A percentile compares a stretch with the other conserved stretches of the same genome.
Conservation (phyloP, 129 eudicot genomes). For the Escallonia rubra region DNA sequence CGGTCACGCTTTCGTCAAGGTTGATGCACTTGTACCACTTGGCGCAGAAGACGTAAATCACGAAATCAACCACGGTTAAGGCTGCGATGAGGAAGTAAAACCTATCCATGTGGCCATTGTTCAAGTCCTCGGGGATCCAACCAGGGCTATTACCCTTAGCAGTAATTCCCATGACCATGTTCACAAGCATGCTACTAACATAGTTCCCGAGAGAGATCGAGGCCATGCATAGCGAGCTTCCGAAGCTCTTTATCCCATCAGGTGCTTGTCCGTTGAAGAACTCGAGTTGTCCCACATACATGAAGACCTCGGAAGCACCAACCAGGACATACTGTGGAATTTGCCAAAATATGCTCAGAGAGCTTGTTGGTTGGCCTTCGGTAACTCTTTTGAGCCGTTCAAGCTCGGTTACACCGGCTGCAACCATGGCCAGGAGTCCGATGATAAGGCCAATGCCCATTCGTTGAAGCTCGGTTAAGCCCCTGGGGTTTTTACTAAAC, state of each 20-base stretch:
- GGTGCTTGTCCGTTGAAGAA: slow-evolving; percentile 87
- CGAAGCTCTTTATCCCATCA: slow-evolving; percentile 83
- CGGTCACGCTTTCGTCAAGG: slow-evolving; percentile 19
- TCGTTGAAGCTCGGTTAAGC: slow-evolving; percentile 72
- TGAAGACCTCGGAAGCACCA: slow-evolving; percentile 84
- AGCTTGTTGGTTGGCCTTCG: slow-evolving; percentile 25
- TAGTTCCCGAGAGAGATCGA: slow-evolving; percentile 79
- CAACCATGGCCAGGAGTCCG: slow-evolving; percentile 64
- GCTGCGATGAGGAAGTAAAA: slow-evolving; percentile 66
- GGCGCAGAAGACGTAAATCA: slow-evolving; percentile 49
- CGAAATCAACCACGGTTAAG: slow-evolving; percentile 51
- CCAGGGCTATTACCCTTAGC: slow-evolving; percentile 33
- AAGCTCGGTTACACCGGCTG: slow-evolving; percentile 69
- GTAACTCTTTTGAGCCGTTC: slow-evolving; percentile 35
- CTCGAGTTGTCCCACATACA: slow-evolving; percentile 82
- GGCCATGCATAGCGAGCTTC: slow-evolving; percentile 86
- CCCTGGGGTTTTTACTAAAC: slow-evolving; percentile 57
- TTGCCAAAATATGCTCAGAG: slow-evolving; percentile 72
- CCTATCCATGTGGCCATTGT: slow-evolving; percentile 68
- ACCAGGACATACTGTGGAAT: slow-evolving; percentile 76
- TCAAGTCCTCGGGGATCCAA: slow-evolving; percentile 67
- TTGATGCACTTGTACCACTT: slow-evolving; percentile 50
- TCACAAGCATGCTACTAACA: slow-evolving; percentile 62
- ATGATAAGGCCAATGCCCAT: slow-evolving; percentile 79
- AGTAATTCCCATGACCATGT: slow-evolving; percentile 61